These are phyloP conservation scores for Arthrobotrys iridis DNA, from an alignment of 2,329 filamentous ascomycete genomes.

Conservation along the genomic window DNA sequence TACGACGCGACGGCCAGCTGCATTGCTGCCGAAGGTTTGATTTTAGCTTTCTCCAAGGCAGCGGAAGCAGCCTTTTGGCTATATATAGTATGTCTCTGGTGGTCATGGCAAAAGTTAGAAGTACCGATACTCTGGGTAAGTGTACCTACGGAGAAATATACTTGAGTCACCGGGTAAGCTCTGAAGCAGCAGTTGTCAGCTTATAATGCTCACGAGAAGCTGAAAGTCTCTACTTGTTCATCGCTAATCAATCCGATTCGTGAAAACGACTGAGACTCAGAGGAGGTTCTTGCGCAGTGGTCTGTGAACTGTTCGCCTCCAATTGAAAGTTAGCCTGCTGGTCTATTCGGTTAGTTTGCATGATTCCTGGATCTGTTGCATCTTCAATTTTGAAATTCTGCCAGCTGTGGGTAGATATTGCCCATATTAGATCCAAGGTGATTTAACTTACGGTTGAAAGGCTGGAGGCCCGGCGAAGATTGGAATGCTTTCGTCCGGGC, in stretches of 20 bases:
- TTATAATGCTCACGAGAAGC: neutral
- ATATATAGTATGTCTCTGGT: neutral
- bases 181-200: neutral
- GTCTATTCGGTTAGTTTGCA: neutral
- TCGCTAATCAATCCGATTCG: constrained; percentile 12
- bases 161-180: too few relatives aligned
- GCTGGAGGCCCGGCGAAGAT: neutral
- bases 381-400: too few relatives aligned
- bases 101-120: too few relatives aligned
- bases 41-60: neutral
- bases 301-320: neutral
- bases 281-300: neutral
- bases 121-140: neutral
- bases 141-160: too few relatives aligned
- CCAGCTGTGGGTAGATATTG: neutral
- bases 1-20: constrained; percentile 28
- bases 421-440: neutral
- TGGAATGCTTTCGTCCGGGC: neutral
- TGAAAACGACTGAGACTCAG: neutral
- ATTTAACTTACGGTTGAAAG: neutral
- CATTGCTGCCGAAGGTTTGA: neutral
- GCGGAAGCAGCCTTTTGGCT: neutral
- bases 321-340: neutral
- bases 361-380: neutral
- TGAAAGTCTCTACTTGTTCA: neutral